These are phyloP conservation scores for Phyllosticta paracitricarpa DNA, from an alignment of 2,329 filamentous ascomycete species.

Conservation along the genomic window DNA sequence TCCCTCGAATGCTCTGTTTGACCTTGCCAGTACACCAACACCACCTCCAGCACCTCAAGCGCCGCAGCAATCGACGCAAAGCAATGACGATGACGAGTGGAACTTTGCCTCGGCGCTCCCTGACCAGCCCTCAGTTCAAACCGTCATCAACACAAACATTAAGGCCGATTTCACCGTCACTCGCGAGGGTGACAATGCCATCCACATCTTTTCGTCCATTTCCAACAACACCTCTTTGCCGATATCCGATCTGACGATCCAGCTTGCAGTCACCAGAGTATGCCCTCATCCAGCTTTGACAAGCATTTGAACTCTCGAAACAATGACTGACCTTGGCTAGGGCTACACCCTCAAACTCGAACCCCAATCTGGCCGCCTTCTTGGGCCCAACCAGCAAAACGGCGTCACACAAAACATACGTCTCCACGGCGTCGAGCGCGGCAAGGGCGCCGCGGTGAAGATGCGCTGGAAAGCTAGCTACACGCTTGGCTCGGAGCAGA, in stretches of 20 bases:
- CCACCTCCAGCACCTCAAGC: constrained; percentile 1
- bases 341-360: constrained; percentile 71
- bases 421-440: constrained; percentile 61
- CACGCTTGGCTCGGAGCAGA: constrained; percentile 50
- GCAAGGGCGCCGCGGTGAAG: constrained; percentile 71
- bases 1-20: constrained; percentile 24
- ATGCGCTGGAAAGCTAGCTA: constrained; percentile 85
- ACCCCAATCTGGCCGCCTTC: constrained; percentile 70
- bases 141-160: constrained; percentile 60
- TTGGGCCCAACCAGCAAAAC: constrained; percentile 60
- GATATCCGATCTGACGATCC: constrained; percentile 75
- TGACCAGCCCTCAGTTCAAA: constrained; percentile 50
- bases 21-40: constrained; percentile 20
- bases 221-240: constrained; percentile 66
- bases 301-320: neutral
- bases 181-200: constrained; percentile 45
- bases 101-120: constrained; percentile 83
- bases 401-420: constrained; percentile 77
- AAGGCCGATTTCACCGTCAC: constrained; percentile 64
- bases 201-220: constrained; percentile 69
- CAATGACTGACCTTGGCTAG: constrained; percentile 34
- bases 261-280: constrained; percentile 89
- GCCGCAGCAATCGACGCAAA: constrained; percentile 22
- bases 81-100: constrained; percentile 95
- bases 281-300: neutral